Conservation (phyloP, 306 rosid species). For the Citrullus mucosospermus region DNA sequence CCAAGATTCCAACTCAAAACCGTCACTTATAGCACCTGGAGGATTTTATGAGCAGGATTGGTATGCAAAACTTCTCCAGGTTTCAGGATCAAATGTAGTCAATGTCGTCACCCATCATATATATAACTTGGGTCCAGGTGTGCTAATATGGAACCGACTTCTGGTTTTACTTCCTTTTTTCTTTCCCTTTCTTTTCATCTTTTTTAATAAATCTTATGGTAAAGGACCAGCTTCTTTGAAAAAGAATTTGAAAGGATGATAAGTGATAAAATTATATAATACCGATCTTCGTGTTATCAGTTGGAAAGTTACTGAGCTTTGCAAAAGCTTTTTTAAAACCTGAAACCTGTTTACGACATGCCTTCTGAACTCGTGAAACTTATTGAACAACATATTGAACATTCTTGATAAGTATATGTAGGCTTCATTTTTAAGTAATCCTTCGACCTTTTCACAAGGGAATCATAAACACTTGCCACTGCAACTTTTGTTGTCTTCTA, state of each 20-base stretch:
- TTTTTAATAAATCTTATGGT: not conserved
- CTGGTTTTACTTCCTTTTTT: not conserved
- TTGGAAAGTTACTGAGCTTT: not conserved
- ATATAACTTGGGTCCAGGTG: conserved; percentile 92
- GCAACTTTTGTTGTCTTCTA: not conserved
- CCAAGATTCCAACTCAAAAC: conserved; percentile 30
- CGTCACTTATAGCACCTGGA: conserved; percentile 78
- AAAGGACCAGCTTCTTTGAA: not conserved
- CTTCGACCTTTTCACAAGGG: not conserved
- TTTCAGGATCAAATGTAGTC: conserved; percentile 53
- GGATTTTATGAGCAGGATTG: conserved; percentile 71
- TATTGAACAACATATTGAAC: not conserved
- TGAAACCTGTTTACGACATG: not conserved
- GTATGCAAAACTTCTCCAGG: conserved; percentile 61
- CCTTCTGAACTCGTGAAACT: not conserved
- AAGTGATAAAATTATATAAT: not conserved
- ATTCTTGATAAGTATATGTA: not conserved
- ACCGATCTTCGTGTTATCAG: not conserved
- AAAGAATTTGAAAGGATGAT: not conserved
- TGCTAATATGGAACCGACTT: conserved; percentile 11
- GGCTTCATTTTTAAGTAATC: not conserved
- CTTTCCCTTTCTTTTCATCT: not conserved
- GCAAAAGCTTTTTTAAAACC: not conserved
- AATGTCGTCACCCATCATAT: conserved; percentile 66
- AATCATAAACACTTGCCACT: not conserved